Evolutionary conservation across 371 early-diverging fungal genomes (phyloP).

Genomic region (Mortierella sp.): DNA sequence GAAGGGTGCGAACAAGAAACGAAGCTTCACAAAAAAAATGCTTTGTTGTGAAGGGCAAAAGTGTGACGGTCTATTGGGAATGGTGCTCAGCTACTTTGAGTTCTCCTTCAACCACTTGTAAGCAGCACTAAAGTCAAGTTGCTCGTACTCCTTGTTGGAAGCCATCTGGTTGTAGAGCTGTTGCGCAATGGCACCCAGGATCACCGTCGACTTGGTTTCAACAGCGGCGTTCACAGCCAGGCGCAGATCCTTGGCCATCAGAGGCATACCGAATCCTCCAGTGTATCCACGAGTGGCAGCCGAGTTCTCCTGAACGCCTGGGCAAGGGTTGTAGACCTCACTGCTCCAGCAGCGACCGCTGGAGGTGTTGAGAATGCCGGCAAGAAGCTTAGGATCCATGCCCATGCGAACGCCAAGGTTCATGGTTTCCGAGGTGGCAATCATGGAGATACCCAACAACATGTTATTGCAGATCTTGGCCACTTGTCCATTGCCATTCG

Average conservation of each 20-base stretch:
- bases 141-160: slow-evolving; percentile 63
- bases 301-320: slow-evolving; percentile 83
- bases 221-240: slow-evolving; percentile 91
- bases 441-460: slow-evolving; percentile 93
- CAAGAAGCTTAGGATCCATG: slow-evolving; percentile 89
- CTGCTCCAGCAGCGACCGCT: slow-evolving; percentile 92
- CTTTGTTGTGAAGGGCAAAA: not conserved
- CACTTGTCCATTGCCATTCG: slow-evolving; percentile 88
- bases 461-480: slow-evolving; percentile 99
- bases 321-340: slow-evolving; percentile 94
- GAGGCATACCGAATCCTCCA: slow-evolving; percentile 89
- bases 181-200: slow-evolving; percentile 80
- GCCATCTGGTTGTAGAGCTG: slow-evolving; percentile 83
- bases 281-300: slow-evolving; percentile 88
- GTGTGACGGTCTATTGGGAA: not conserved
- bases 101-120: slow-evolving; percentile 72
- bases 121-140: slow-evolving; percentile 81
- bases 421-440: slow-evolving; percentile 94
- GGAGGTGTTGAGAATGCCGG: slow-evolving; percentile 88
- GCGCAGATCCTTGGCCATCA: slow-evolving; percentile 96
- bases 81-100: slow-evolving; percentile 6
- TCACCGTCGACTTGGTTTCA: slow-evolving; percentile 73
- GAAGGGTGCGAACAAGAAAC: too few species aligned
- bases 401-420: slow-evolving; percentile 88
- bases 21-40: slow-evolving; percentile 9